phyloP scores from a whole-genome alignment of 257 asterid genomes.

The Scutellaria barbata region DNA sequence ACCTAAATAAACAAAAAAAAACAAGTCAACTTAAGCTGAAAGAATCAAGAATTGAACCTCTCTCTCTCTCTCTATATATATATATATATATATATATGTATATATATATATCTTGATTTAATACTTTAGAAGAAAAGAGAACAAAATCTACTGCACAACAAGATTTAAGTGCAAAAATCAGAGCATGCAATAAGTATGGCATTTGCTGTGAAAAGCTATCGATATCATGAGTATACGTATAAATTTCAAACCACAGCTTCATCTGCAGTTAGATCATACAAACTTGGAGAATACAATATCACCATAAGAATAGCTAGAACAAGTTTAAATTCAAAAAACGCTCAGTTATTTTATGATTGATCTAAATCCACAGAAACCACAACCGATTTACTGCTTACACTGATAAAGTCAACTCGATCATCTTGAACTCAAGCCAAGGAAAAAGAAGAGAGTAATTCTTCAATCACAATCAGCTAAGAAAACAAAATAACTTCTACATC shows the following conservation, averaged over 20 bases:
- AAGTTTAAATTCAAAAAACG: background rate
- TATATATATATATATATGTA: no score
- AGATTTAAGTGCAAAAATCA: background rate
- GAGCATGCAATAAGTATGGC: background rate
- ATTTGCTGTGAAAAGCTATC: background rate
- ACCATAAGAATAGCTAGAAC: background rate
- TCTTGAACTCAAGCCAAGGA: conserved; percentile 4
- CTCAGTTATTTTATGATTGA: background rate
- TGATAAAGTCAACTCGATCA: background rate
- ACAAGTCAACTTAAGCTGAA: conserved; percentile 12
- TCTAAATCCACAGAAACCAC: conserved; percentile 16
- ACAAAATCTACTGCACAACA: background rate
- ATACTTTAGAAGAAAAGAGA: background rate
- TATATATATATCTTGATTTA: no score
- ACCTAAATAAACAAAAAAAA: conserved; percentile 20
- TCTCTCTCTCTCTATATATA: no score
- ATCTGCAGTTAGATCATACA: conserved; percentile 10
- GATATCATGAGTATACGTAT: background rate
- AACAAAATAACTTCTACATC: background rate
- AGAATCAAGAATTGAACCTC: background rate
- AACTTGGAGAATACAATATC: background rate
- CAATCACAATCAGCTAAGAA: conserved; percentile 22
- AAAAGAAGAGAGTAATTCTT: conserved; percentile 15
- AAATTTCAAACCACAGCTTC: conserved; percentile 9
- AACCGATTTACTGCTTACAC: conserved; percentile 2